phyloP scores from a whole-genome alignment of 2,329 filamentous ascomycete genomes.

The Stemphylium vesicarium region DNA sequence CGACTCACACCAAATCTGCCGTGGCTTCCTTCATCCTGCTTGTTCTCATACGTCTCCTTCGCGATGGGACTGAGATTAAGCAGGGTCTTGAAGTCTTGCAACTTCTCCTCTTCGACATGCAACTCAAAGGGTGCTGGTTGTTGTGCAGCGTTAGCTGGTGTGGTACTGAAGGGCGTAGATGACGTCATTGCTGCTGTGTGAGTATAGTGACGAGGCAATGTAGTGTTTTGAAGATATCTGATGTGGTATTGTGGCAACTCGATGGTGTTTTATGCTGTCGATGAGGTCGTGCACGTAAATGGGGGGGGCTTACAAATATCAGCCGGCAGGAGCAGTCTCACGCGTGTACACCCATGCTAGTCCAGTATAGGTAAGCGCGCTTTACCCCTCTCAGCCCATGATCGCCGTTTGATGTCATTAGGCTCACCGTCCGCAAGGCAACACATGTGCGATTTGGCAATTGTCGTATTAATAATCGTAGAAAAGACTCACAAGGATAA shows the following conservation, averaged over 20 bases:
- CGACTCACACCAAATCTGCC: conserved; percentile 40
- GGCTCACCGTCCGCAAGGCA: not conserved
- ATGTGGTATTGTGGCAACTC: too few species aligned
- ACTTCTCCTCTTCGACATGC: conserved; percentile 33
- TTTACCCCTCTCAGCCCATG: not conserved
- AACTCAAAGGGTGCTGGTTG: conserved; percentile 34
- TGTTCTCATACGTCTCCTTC: conserved; percentile 41
- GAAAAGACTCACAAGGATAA: not conserved
- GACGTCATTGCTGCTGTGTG: conserved; percentile 19
- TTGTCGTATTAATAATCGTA: not conserved
- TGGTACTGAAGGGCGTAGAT: conserved; percentile 22
- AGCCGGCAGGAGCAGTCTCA: not conserved
- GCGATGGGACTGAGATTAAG: conserved; percentile 38
- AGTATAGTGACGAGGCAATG: too few species aligned
- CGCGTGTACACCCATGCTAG: not conserved
- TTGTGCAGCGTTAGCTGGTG: conserved; percentile 22
- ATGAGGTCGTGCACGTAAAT: not conserved
- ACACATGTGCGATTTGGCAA: not conserved
- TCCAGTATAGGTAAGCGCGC: not conserved
- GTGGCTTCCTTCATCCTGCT: conserved; percentile 31
- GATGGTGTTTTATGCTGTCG: not conserved
- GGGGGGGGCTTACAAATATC: conserved; percentile 9
- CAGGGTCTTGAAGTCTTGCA: conserved; percentile 40
- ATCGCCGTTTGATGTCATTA: conserved; percentile 6
- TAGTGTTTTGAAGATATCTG: too few species aligned